Evolutionary conservation across 1,284 basidiomycete genomes (phyloP), one percentile per base, ranked within the genome.

Genomic region (Heterobasidion annosum): DNA sequence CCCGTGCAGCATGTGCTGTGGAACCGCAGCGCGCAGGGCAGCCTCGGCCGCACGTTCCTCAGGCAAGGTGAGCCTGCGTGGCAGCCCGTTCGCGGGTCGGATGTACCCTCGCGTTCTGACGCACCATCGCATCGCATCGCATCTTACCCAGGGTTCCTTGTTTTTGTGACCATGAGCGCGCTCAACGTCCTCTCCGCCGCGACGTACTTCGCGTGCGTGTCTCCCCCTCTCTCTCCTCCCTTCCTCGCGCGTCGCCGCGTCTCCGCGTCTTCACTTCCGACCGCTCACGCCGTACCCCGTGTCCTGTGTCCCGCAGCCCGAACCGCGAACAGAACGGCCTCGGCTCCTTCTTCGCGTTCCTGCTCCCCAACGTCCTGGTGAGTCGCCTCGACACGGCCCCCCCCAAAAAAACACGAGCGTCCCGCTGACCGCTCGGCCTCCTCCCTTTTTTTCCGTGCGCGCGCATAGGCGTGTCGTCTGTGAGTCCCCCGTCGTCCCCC

Each of bases 321-420:
- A 37, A 55, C 50, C 8, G 44, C 9, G 4, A 42, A 33, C 12
- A 8, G 33, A 59, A 58, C 19, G 58, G 56, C 43, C 12, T 55
- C 33, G 59, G 59, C 44, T 57, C 59, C 34, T 60, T 55, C 52
- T 57, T 64, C 59, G 52, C 60, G 44, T 55, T 56, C 18, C 45
- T 56, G 40, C n/a, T 57, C 40, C 56, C 53, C 49, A 53, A 53
- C 16, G 46, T 54, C 44, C 44, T 60, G 55, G 59, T 60, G 53
- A 55, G 15, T 9, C 44, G 8, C 43, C 13, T 18, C n/a, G 10
- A 32, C 48, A 33, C 42, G 40, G 10, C 44, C 25, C 19, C 13
- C n/a, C 6, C 37, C 37, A 25, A 25, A 25, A 25, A 25, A 25
- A n/a, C 48, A 37, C 49, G 18, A 51, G 18, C 18, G n/a, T 32